These are phyloP conservation scores for Pisolithus microcarpus DNA, from an alignment of 768 basidiomycete species.

Conservation along the genomic window DNA sequence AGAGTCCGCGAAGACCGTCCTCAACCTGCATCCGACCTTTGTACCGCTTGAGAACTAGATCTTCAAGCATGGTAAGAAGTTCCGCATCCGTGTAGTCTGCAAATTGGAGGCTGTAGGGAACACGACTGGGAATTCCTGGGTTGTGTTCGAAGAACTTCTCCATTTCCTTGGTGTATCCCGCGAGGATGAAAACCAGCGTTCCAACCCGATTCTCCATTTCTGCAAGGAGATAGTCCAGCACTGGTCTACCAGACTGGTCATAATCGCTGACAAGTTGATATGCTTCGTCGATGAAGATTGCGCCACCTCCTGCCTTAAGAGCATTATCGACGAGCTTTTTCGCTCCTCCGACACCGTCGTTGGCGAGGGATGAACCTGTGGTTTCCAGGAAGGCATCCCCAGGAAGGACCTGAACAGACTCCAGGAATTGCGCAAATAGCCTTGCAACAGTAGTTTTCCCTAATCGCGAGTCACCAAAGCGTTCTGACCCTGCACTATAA, in stretches of 20 bases:
- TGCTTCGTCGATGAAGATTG: conserved; percentile 66
- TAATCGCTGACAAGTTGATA: conserved; percentile 53
- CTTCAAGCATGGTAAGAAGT: conserved; percentile 47
- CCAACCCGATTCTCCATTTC: conserved; percentile 71
- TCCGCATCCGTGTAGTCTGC: conserved; percentile 54
- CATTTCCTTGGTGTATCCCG: conserved; percentile 68
- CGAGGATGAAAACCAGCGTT: conserved; percentile 59
- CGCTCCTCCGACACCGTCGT: conserved; percentile 47
- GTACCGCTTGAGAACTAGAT: conserved; percentile 40
- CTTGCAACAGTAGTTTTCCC: conserved; percentile 69
- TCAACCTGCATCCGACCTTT: conserved; percentile 48
- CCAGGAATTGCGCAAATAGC: conserved; percentile 54
- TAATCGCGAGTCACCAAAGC: conserved; percentile 15
- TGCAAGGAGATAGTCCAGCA: conserved; percentile 62
- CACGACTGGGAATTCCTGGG: conserved; percentile 61
- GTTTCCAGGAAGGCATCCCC: conserved; percentile 53
- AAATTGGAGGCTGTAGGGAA: conserved; percentile 55
- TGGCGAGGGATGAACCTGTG: conserved; percentile 51
- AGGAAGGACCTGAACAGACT: conserved; percentile 47
- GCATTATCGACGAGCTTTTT: conserved; percentile 44
- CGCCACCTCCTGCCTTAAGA: conserved; percentile 50
- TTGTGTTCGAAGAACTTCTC: conserved; percentile 74
- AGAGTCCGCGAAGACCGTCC: conserved; percentile 47
- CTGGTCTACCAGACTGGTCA: conserved; percentile 45
- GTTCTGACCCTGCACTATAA: neutral